Evolutionary conservation across 202 grass and related monocot species (phyloP).

Genomic region (Zoysia matrella): DNA sequence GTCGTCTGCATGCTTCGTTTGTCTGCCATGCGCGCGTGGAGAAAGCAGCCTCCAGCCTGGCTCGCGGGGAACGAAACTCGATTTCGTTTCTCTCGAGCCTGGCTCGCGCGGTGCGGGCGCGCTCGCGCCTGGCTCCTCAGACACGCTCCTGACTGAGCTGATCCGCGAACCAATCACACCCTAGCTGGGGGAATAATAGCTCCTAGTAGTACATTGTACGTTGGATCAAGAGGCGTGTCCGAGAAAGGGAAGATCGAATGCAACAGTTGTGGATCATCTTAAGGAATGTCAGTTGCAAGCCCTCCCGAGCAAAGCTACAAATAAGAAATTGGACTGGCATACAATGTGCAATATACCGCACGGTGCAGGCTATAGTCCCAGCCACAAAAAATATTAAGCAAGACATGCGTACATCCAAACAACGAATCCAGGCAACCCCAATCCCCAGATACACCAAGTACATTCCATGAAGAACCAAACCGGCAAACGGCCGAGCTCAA

Average conservation of each 20-base stretch:
- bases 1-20: too few relatives aligned
- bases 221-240: not conserved
- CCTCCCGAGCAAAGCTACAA: not conserved
- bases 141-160: too few relatives aligned
- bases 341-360: not conserved
- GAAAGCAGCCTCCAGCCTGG: too few relatives aligned
- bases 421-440: constrained; percentile 40
- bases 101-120: too few relatives aligned
- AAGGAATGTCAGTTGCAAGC: not conserved
- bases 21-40: too few relatives aligned
- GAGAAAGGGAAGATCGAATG: constrained; percentile 7
- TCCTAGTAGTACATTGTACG: not conserved
- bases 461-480: constrained; percentile 55
- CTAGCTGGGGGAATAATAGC: not conserved
- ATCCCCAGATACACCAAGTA: constrained; percentile 46
- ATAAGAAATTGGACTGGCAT: not conserved
- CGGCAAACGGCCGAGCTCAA: constrained; percentile 25
- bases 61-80: too few relatives aligned
- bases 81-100: too few relatives aligned
- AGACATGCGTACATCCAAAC: not conserved
- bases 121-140: too few relatives aligned
- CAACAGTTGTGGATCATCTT: constrained; percentile 40
- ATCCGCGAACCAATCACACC: too few relatives aligned
- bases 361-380: not conserved
- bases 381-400: constrained; percentile 39